Base-by-base conservation (phyloP, 176 grass and related monocot species). In the Carex myosuroides region DNA sequence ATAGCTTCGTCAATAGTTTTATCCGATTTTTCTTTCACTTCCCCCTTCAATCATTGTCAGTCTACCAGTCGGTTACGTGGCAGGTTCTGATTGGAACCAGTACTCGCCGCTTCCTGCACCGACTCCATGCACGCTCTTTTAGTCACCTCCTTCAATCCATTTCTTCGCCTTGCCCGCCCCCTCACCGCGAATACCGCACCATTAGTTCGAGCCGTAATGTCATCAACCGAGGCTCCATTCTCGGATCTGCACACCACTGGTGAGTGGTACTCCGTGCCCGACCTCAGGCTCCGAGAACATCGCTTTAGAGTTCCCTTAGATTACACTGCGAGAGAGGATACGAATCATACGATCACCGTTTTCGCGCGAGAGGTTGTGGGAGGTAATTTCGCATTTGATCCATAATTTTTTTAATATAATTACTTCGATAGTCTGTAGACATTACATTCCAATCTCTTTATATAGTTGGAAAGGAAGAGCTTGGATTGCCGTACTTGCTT, bases 331-430 rank as follows among this genome's bases (percentile, higher is more conserved):
- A 57, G 52, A 42, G 52, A 81, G 8, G 13, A 55, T 3, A 58
- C n/a, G n/a, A n/a, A n/a, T n/a, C n/a, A n/a, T n/a, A n/a, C 44
- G 18, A 95, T 98, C 92, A 84, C 91, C 80, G 92, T 98, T 24
- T 98, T 95, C 84, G 93, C 85, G 42, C 92, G 96, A 17, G 96
- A 98, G 88, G 89, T 95, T 71, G 92, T 95, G 63, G 91, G 83
- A 35, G 91, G 95, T 93, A 83, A 84, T 58, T 62, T 70, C 3
- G 52, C 6, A 32, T 67, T 53, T 44, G 20, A 33, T 29, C 9
- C 42, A 8, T 13, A 18, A 4, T 14, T 21, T 21, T 80, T 80
- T 41, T 0, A 21, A 17, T 54, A 79, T 24, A 50, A 57, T 32
- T 11, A 46, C 48, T 13, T 54, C 6, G 29, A 11, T 72, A 18